A percentile compares a stretch with the other conserved stretches of the same genome.
Conservation (phyloP, 371 early-diverging fungal species). For the Mortierella sp. region DNA sequence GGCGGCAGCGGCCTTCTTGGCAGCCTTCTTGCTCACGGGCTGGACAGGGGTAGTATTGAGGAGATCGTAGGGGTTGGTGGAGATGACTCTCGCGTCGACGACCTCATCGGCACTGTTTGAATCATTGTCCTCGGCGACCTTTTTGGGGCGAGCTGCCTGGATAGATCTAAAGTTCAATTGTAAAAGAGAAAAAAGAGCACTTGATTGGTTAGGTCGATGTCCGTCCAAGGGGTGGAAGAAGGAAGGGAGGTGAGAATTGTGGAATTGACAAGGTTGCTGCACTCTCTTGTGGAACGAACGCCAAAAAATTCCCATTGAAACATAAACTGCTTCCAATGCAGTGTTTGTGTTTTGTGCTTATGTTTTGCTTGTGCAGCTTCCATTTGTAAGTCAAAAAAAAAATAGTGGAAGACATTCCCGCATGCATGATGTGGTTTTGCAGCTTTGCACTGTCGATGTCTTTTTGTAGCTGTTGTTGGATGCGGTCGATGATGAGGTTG, state of each 20-base stretch:
- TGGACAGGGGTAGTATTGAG: conserved; percentile 33
- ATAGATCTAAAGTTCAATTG: conserved; percentile 20
- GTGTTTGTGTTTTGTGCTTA: too few relatives aligned
- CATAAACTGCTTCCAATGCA: not conserved
- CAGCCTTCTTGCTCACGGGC: conserved; percentile 33
- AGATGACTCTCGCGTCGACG: conserved; percentile 47
- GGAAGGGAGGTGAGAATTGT: not conserved
- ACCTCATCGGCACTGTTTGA: conserved; percentile 4
- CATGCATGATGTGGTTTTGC: not conserved
- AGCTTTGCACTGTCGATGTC: too few relatives aligned
- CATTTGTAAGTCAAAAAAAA: not conserved
- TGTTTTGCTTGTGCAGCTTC: not conserved
- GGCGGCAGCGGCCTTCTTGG: conserved; percentile 35
- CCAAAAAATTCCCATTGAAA: not conserved
- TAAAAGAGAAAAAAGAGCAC: not conserved
- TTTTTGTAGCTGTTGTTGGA: not conserved
- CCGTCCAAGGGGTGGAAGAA: not conserved
- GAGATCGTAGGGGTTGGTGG: conserved; percentile 52
- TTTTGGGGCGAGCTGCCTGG: conserved; percentile 43
- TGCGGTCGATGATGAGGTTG: too few relatives aligned
- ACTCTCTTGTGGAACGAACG: not conserved
- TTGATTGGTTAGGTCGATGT: not conserved
- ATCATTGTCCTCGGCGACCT: conserved; percentile 42
- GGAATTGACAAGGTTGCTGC: not conserved
- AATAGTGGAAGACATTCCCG: not conserved